These are phyloP conservation scores for Blastobotrys muscicola DNA, from an alignment of 805 yeast genomes.

Conservation along the genomic window DNA sequence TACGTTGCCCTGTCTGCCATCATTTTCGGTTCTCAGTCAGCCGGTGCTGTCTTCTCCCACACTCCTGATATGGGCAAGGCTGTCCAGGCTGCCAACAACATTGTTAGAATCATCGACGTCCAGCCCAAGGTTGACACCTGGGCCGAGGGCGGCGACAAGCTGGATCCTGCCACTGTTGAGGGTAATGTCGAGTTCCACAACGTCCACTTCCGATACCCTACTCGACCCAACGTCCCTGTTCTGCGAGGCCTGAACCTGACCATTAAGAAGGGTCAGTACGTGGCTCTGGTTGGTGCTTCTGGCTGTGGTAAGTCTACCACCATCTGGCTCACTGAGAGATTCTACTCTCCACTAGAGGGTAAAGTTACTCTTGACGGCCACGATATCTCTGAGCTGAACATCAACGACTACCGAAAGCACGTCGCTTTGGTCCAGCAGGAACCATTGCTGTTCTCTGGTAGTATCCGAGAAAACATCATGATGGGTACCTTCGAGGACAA, in stretches of 20 bases:
- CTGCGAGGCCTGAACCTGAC: slow-evolving; percentile 41
- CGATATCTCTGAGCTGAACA: slow-evolving; percentile 39
- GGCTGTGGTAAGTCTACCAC: slow-evolving; percentile 57
- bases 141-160: slow-evolving; percentile 22
- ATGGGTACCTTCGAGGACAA: slow-evolving; percentile 33
- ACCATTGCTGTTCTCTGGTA: slow-evolving; percentile 48
- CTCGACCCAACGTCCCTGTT: slow-evolving; percentile 43
- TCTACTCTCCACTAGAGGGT: slow-evolving; percentile 43
- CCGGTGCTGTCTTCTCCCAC: slow-evolving; percentile 32
- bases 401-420: slow-evolving; percentile 39
- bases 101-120: slow-evolving; percentile 25
- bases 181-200: slow-evolving; percentile 51
- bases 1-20: slow-evolving; percentile 32
- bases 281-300: slow-evolving; percentile 61
- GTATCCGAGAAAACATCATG: slow-evolving; percentile 46
- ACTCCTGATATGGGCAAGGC: slow-evolving; percentile 38
- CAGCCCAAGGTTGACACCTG: slow-evolving; percentile 28
- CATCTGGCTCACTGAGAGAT: slow-evolving; percentile 41
- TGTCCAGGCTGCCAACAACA: slow-evolving; percentile 27
- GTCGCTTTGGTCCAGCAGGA: slow-evolving; percentile 58
- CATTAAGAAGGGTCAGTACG: slow-evolving; percentile 42
- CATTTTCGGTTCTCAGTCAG: slow-evolving; percentile 35
- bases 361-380: slow-evolving; percentile 42
- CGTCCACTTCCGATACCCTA: slow-evolving; percentile 58
- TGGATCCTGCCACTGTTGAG: slow-evolving; percentile 20